Base-by-base conservation (phyloP, 768 basidiomycete genomes). In the Dentipellis sp. region DNA sequence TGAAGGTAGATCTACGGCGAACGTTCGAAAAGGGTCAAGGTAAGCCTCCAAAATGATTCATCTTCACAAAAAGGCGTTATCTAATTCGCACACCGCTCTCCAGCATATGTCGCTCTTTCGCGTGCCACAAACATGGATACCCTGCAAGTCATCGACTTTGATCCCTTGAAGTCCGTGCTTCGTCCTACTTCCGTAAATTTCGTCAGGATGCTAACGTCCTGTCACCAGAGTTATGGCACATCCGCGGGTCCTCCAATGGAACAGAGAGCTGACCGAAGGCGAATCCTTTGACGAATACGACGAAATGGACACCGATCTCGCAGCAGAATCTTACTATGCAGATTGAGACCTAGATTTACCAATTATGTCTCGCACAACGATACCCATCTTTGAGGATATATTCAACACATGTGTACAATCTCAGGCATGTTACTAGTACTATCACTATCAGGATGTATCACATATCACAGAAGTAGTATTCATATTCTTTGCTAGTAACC, bases 11-110 rank as follows among this genome's bases (percentile, higher is more conserved):
- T 64, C 76, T 94, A 23, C 67, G 72, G 57, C 76, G 78, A 42
- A 86, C 81, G 1, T 95, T 95, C 70, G 93, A 88, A 67, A 84
- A 80, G 56, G 87, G 87, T 4, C 83, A 90, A 81, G 86, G 86
- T 83, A 50, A 52, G 66, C 52, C 21, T 17, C 42, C 7, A 10
- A 17, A 10, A 19, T 10, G 2, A n/a, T n/a, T 16, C 19, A 5
- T 8, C 40, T 42, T 19, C 11, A 19, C 11, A 19, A 10, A 17
- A 10, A 14, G n/a, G 10, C 42, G 16, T 4, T n/a, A 8, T 10
- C 42, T 45, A 8, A 45, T 19, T 7, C 12, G 19, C 16, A 8
- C 36, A 49, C 36, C 17, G 36, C 21, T 50, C 17, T 54, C 6
- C 53, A 86, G 84, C 82, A 3, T 86, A 86, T 63, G 85, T 88